phyloP scores from a whole-genome alignment of 345 rosid genomes.

The Anacardium occidentale region DNA sequence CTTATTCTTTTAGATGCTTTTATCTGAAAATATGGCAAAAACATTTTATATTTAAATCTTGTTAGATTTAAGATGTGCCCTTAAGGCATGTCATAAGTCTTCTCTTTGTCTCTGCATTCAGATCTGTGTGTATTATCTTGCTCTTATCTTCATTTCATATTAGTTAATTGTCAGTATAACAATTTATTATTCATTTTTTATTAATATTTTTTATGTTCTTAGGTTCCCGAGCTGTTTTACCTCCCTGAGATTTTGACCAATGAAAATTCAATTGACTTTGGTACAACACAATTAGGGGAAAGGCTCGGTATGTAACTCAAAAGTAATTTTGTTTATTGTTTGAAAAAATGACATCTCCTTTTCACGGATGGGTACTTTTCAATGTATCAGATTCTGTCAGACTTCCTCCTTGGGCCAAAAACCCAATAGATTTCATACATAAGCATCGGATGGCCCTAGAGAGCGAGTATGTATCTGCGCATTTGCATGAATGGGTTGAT shows the following conservation, averaged over 20 bases:
- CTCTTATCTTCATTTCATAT: conserved; percentile 14
- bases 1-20: no score
- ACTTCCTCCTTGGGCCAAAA: conserved; percentile 98
- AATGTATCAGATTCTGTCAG: conserved; percentile 70
- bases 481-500: conserved; percentile 98
- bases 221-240: conserved; percentile 99
- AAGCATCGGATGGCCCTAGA: conserved; percentile 94
- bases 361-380: conserved; percentile 1
- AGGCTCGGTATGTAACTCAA: conserved; percentile 68
- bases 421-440: conserved; percentile 87
- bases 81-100: conserved; percentile 3
- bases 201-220: conserved; percentile 17
- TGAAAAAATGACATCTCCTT: conserved; percentile 15
- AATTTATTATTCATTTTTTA: neutral
- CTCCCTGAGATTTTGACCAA: conserved; percentile 92
- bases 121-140: neutral
- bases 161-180: conserved; percentile 9
- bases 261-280: conserved; percentile 83
- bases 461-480: conserved; percentile 93
- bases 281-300: conserved; percentile 89
- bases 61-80: neutral
- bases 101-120: conserved; percentile 2
- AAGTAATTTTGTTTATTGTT: conserved; percentile 13
- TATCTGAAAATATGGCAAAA: no score
- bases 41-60: no score